A percentile compares a stretch with the other conserved stretches of the same genome.
Evolutionary conservation across 306 rosid genomes (phyloP).

Genomic region (Morella rubra): DNA sequence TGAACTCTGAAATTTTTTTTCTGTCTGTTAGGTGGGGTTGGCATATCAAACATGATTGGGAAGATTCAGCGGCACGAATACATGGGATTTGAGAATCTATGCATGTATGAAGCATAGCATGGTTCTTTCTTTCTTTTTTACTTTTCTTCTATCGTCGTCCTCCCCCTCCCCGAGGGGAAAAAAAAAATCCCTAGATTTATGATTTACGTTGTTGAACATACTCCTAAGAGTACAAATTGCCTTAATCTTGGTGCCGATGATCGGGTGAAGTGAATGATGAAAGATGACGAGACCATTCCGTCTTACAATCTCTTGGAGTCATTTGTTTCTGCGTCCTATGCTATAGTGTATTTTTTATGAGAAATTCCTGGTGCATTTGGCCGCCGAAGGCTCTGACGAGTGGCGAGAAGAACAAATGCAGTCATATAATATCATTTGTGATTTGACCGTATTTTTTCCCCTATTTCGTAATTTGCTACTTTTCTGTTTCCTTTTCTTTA

Average conservation of each 20-base stretch:
- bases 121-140: not conserved
- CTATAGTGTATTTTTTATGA: too few relatives aligned
- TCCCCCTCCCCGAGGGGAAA: not conserved
- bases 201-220: not conserved
- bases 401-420: too few relatives aligned
- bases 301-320: too few relatives aligned
- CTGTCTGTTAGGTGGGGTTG: constrained; percentile 71
- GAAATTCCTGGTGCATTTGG: too few relatives aligned
- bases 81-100: constrained; percentile 89
- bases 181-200: not conserved
- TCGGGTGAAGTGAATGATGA: not conserved
- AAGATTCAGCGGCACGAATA: constrained; percentile 58
- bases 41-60: constrained; percentile 59
- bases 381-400: too few relatives aligned
- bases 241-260: not conserved
- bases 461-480: too few relatives aligned
- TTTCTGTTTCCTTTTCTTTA: too few relatives aligned
- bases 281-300: not conserved
- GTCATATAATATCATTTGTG: too few relatives aligned
- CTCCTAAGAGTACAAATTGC: not conserved
- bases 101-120: constrained; percentile 50
- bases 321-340: not conserved
- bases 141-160: not conserved
- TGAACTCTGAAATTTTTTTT: constrained; percentile 18
- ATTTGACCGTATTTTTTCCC: too few relatives aligned